phyloP scores from a whole-genome alignment of 441 rosid genomes.

The Populus hybrid region DNA sequence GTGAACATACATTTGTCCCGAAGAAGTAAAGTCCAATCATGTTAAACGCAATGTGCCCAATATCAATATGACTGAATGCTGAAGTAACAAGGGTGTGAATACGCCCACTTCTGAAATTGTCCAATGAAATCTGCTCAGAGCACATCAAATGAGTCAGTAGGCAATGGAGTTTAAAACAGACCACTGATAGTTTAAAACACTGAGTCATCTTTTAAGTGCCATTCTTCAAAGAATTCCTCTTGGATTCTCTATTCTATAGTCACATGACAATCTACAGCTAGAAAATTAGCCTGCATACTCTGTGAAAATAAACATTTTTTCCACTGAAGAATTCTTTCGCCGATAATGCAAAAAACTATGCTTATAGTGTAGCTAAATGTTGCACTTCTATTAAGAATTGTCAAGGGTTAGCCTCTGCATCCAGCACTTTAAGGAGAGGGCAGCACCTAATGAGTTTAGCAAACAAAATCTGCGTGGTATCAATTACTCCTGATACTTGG shows the following conservation, averaged over 20 bases:
- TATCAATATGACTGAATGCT: constrained; percentile 80
- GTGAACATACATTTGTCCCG: constrained; percentile 61
- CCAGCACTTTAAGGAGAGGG: constrained; percentile 7
- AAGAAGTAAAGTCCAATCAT: constrained; percentile 97
- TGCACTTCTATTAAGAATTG: neutral
- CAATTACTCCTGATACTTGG: neutral
- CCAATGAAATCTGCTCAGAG: constrained; percentile 71
- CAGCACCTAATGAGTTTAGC: neutral
- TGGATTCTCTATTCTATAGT: neutral
- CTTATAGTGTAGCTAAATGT: neutral
- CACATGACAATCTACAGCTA: neutral
- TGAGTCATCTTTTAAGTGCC: neutral
- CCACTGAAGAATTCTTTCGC: neutral
- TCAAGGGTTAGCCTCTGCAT: neutral
- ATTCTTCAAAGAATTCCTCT: neutral
- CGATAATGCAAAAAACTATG: neutral
- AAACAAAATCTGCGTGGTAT: constrained; percentile 1
- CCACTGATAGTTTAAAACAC: neutral
- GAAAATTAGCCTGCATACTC: neutral
- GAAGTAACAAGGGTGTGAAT: constrained; percentile 73
- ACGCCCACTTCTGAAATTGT: constrained; percentile 63
- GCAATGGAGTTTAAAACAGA: neutral
- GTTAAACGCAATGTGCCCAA: constrained; percentile 64
- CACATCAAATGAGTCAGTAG: constrained; percentile 20
- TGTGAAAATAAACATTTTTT: neutral